These are phyloP conservation scores for Lachnellula suecica DNA, from an alignment of 2,329 filamentous ascomycete species.

Conservation along the genomic window DNA sequence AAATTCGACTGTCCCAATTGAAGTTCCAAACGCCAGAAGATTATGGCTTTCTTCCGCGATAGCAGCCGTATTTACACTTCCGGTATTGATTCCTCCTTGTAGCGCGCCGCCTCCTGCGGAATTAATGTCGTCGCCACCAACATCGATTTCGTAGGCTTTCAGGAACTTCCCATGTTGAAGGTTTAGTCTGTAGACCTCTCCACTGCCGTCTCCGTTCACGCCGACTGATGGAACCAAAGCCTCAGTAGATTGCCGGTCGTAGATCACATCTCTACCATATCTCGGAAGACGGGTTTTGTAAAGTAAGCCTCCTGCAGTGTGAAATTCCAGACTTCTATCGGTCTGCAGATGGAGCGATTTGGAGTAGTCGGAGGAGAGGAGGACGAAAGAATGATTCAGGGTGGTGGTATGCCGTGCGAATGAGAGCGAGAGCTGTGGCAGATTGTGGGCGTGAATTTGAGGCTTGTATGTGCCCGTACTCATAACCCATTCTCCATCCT, in stretches of 20 bases:
- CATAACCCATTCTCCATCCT: slow-evolving; percentile 97
- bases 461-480: slow-evolving; percentile 78
- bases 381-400: slow-evolving; percentile 85
- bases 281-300: slow-evolving; percentile 86
- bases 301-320: slow-evolving; percentile 84
- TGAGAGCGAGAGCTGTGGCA: slow-evolving; percentile 90
- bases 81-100: slow-evolving; percentile 83
- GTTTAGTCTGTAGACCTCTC: slow-evolving; percentile 91
- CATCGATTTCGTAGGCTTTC: slow-evolving; percentile 88
- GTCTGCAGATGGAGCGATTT: slow-evolving; percentile 93
- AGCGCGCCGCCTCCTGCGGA: slow-evolving; percentile 68
- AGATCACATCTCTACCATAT: slow-evolving; percentile 87
- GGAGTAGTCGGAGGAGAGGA: slow-evolving; percentile 87
- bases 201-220: slow-evolving; percentile 79
- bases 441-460: slow-evolving; percentile 93
- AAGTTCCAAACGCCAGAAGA: slow-evolving; percentile 89
- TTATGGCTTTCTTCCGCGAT: slow-evolving; percentile 89
- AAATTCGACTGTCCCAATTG: slow-evolving; percentile 92
- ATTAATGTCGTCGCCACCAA: slow-evolving; percentile 76
- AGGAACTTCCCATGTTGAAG: slow-evolving; percentile 91
- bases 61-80: slow-evolving; percentile 82
- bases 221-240: slow-evolving; percentile 86
- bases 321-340: slow-evolving; percentile 89
- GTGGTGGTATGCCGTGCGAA: slow-evolving; percentile 89
- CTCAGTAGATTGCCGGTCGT: slow-evolving; percentile 80